A percentile compares a stretch with the other conserved stretches of the same genome.
These are phyloP conservation scores for Wickerhamiella cacticola DNA, from an alignment of 805 yeast genomes.

Conservation along the genomic window DNA sequence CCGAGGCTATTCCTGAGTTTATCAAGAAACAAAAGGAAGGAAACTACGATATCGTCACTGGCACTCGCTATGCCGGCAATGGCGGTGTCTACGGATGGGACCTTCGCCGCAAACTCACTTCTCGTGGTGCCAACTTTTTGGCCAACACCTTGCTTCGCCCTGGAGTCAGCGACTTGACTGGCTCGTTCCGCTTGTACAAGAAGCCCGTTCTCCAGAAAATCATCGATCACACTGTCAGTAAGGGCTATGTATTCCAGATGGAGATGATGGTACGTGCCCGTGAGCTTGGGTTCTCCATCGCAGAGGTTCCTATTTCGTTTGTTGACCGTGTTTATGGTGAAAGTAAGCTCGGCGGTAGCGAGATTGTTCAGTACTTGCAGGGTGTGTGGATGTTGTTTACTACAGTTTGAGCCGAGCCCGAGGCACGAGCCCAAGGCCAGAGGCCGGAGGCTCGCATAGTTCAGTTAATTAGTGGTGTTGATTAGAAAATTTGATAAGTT, in stretches of 20 bases:
- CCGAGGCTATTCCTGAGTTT: constrained; percentile 66
- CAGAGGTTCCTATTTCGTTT: constrained; percentile 67
- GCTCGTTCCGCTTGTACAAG: constrained; percentile 64
- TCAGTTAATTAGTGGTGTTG: background rate
- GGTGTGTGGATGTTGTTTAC: constrained; percentile 65
- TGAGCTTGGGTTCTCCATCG: constrained; percentile 57
- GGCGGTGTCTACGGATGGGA: constrained; percentile 85
- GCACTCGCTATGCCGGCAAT: constrained; percentile 64
- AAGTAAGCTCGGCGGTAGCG: constrained; percentile 68
- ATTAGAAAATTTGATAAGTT: background rate
- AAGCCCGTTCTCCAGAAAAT: constrained; percentile 54
- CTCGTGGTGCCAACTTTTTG: constrained; percentile 69
- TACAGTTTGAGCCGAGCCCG: constrained; percentile 43
- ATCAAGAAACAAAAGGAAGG: constrained; percentile 44
- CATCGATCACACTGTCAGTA: constrained; percentile 54
- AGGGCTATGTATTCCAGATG: constrained; percentile 80
- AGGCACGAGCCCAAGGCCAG: too few relatives aligned
- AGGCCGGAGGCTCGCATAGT: too few relatives aligned
- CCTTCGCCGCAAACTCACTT: constrained; percentile 61
- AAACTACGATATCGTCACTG: constrained; percentile 34
- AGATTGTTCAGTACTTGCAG: constrained; percentile 61
- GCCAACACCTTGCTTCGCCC: constrained; percentile 64
- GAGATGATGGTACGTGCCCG: constrained; percentile 80
- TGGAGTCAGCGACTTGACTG: constrained; percentile 60
- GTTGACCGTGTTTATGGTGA: constrained; percentile 74